Evolutionary conservation across 78 protist genomes (phyloP).

Genomic region (Bigelowiella natans): DNA sequence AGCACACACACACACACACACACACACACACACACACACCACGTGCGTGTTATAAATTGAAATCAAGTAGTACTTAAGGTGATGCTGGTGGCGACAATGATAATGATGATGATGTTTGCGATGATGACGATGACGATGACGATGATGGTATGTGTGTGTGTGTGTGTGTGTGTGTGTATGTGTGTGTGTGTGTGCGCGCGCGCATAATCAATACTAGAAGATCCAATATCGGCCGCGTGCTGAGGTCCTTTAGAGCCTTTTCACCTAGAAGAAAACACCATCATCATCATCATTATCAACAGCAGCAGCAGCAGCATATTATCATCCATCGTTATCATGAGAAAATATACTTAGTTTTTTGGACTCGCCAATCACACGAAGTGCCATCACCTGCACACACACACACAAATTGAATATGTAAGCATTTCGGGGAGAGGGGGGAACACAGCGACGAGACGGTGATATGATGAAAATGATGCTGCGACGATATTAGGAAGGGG

Average conservation of each 20-base stretch:
- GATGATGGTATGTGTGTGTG: background rate
- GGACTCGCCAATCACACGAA: background rate
- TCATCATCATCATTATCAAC: too few species aligned
- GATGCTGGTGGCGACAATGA: too few species aligned
- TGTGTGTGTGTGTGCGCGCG: background rate
- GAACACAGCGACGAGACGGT: too few species aligned
- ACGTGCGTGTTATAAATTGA: too few species aligned
- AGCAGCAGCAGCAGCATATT: background rate
- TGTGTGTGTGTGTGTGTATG: background rate
- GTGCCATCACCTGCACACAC: too few species aligned
- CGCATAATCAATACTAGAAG: background rate
- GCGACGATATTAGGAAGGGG: too few species aligned
- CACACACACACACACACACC: too few species aligned
- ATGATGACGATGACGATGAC: too few species aligned
- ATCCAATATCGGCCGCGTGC: background rate
- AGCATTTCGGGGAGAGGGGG: background rate
- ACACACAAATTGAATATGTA: background rate
- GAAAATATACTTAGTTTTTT: background rate
- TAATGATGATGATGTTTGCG: too few species aligned
- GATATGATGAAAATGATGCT: too few species aligned
- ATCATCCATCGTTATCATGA: background rate
- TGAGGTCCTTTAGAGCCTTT: background rate
- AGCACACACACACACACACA: too few species aligned
- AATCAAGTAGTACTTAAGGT: too few species aligned
- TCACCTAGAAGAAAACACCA: background rate